phyloP scores from a whole-genome alignment of 2,329 filamentous ascomycete species.

The Pseudogymnoascus sp. region DNA sequence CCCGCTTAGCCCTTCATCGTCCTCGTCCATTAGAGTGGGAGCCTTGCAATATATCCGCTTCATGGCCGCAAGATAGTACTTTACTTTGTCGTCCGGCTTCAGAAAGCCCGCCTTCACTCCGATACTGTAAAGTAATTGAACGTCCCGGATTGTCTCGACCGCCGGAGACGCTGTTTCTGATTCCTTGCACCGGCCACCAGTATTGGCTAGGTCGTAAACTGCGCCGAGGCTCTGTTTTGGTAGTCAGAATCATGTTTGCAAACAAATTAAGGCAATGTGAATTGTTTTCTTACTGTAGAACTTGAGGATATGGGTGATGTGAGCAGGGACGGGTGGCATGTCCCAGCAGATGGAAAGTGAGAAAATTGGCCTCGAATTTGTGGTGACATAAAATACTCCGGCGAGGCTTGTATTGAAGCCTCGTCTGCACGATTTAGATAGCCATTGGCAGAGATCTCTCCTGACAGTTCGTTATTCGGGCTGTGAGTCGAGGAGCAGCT shows the following conservation, averaged over 20 bases:
- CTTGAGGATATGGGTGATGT: background rate
- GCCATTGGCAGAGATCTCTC: background rate
- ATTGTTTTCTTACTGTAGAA: background rate
- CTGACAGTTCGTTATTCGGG: background rate
- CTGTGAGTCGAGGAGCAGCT: background rate
- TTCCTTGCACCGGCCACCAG: background rate
- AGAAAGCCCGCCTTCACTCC: background rate
- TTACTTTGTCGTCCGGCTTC: background rate
- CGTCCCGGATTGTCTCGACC: background rate
- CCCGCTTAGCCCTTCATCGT: background rate
- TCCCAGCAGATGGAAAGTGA: background rate
- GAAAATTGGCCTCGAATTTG: background rate
- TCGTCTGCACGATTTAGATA: background rate
- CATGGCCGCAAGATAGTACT: background rate
- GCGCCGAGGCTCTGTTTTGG: background rate
- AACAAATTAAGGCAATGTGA: background rate
- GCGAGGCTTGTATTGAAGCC: background rate
- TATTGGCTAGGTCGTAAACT: background rate
- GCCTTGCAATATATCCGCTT: background rate
- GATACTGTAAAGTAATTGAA: slow-evolving; percentile 1
- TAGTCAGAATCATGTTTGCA: background rate
- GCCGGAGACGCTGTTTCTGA: background rate
- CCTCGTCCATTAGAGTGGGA: background rate
- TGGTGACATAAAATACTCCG: background rate
- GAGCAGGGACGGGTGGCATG: background rate